These are phyloP conservation scores for Viola odorata DNA, from an alignment of 345 rosid species.

Conservation along the genomic window DNA sequence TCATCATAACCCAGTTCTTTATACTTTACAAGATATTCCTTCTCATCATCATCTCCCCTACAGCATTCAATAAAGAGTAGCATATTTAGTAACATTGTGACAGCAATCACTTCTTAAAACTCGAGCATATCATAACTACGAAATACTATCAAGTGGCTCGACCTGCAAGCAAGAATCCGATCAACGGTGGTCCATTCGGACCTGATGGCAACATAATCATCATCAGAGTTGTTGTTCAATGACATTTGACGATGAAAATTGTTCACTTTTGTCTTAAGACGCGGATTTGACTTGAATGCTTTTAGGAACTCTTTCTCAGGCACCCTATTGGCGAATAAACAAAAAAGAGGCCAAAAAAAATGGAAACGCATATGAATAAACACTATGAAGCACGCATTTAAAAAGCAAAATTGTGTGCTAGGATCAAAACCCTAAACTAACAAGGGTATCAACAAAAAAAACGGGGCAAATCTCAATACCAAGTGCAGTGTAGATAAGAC, in stretches of 20 bases:
- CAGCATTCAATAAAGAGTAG: conserved; percentile 28
- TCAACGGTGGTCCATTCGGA: conserved; percentile 99
- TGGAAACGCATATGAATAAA: conserved; percentile 6
- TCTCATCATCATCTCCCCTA: conserved; percentile 79
- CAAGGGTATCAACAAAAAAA: too few species aligned
- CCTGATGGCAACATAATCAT: conserved; percentile 84
- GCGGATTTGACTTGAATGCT: conserved; percentile 92
- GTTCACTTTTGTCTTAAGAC: conserved; percentile 80
- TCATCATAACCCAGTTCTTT: conserved; percentile 96
- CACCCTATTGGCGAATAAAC: conserved; percentile 44
- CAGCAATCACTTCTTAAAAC: conserved; percentile 7
- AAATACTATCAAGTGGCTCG: conserved; percentile 1
- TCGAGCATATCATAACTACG: neutral
- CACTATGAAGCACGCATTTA: conserved; percentile 3
- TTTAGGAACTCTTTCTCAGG: conserved; percentile 87
- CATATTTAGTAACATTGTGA: neutral
- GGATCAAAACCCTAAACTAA: too few species aligned
- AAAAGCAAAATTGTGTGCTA: neutral
- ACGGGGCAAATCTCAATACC: conserved; percentile 38
- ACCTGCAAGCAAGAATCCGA: conserved; percentile 95
- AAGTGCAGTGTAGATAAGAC: conserved; percentile 93
- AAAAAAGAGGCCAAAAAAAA: neutral
- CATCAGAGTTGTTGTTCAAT: conserved; percentile 61
- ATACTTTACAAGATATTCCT: conserved; percentile 89
- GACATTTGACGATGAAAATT: conserved; percentile 78